Base-by-base conservation (phyloP, 2,329 filamentous ascomycete species). In the Alternaria postmessia region DNA sequence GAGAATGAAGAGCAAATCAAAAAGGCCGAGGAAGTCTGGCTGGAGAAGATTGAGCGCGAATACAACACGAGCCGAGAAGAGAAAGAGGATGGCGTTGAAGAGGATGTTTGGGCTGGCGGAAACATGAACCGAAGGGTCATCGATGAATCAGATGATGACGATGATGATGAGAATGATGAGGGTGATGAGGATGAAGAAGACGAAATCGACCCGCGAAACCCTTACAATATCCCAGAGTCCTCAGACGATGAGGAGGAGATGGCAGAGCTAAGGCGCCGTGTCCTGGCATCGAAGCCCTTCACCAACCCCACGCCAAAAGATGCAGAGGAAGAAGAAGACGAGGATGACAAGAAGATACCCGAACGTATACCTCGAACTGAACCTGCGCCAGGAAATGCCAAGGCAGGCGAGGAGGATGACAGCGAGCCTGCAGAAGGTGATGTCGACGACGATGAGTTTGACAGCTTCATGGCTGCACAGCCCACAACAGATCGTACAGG, bases 231-330 rank as follows among this genome's bases (percentile, higher is more conserved):
- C 46, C 93, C 93, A 9, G 91, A 93, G 56, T 78, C 79, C 5
- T 88, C 87, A 32, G 92, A 91, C 57, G 90, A 97, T 58, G 93
- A 96, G 70, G 91, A 91, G 53, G 89, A 93, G 74, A 98, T 98
- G 94, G 94, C 92, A 36, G 94, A 96, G 73, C 89, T 99, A 53
- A 87, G 95, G 49, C 88, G 91, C 55, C 92, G 92, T 69, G 93
- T 98, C n/a, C 86, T 99, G 2, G 91, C 90, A 7, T 97, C 94
- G 7, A 97, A 94, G 75, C 88, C 93, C 0, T 99, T 99, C 72
- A 82, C 90, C 42, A 91, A 91, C 66, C 80, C 85, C 9, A 78
- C 62, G 48, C 80, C 46, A 70, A 78, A 66, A 34, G 60, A 64
- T 34, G 53, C 28, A 12, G 28, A 63, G 8, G 56, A 66, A 3